Evolutionary conservation across 139 green algal species (phyloP).

Genomic region (Chlorella sorokiniana): DNA sequence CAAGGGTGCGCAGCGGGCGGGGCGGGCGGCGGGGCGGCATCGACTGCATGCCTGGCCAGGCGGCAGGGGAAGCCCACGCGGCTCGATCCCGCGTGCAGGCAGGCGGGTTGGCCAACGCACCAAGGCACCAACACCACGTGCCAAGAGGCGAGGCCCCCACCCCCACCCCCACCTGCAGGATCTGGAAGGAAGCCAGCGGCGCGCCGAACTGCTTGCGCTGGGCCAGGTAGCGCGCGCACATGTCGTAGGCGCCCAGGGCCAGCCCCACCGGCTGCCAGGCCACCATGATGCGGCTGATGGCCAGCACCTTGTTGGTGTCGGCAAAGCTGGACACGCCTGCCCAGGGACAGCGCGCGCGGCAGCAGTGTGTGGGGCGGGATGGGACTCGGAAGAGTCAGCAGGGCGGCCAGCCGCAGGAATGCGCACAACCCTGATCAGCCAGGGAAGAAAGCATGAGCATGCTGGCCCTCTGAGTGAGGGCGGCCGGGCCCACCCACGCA

Average conservation of each 20-base stretch:
- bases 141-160: not conserved
- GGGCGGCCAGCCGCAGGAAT: too few relatives aligned
- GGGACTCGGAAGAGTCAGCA: not conserved
- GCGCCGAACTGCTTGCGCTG: conserved; percentile 90
- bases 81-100: too few relatives aligned
- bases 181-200: conserved; percentile 83
- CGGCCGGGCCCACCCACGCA: not conserved
- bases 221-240: conserved; percentile 77
- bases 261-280: conserved; percentile 95
- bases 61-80: not conserved
- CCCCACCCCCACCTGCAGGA: conserved; percentile 46
- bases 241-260: conserved; percentile 90
- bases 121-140: not conserved
- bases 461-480: not conserved
- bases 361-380: not conserved
- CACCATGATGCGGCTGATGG: conserved; percentile 91
- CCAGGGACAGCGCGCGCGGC: not conserved
- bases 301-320: conserved; percentile 81
- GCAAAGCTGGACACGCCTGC: conserved; percentile 79
- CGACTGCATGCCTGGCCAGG: not conserved
- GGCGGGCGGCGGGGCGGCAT: not conserved
- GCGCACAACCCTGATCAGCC: too few relatives aligned
- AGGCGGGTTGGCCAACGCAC: too few relatives aligned
- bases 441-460: too few relatives aligned
- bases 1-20: not conserved